A percentile compares a stretch with the other conserved stretches of the same genome.
These are phyloP conservation scores for Saccharomycopsis amapae DNA, from an alignment of 805 yeast genomes.

Conservation along the genomic window DNA sequence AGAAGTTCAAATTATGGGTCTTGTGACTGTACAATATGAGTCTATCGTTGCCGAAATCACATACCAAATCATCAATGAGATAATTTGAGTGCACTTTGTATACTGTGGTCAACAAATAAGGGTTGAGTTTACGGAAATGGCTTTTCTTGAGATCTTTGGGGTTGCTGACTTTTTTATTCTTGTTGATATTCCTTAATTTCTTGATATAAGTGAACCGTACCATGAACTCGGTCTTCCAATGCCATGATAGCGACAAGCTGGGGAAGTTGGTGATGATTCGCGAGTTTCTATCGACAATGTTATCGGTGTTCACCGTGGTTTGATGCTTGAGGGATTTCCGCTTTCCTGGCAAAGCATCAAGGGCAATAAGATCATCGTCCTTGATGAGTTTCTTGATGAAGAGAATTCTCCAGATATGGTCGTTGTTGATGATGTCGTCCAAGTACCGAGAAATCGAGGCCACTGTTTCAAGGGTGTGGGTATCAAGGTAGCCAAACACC, in stretches of 20 bases:
- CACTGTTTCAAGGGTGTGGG: conserved; percentile 10
- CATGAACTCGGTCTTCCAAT: conserved; percentile 17
- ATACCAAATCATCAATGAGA: conserved; percentile 9
- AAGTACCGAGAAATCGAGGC: conserved; percentile 10
- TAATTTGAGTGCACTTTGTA: conserved; percentile 11
- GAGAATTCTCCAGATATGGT: conserved; percentile 16
- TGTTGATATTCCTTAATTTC: conserved; percentile 11
- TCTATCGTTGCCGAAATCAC: conserved; percentile 16
- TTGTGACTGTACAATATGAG: conserved; percentile 11
- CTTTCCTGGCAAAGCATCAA: conserved; percentile 12
- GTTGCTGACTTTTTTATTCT: conserved; percentile 5
- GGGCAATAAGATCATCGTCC: conserved; percentile 2
- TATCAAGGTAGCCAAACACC: conserved; percentile 18
- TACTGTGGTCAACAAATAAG: conserved; percentile 11
- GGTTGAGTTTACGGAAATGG: conserved; percentile 4
- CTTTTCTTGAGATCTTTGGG: background rate
- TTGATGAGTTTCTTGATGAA: conserved; percentile 6
- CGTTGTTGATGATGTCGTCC: conserved; percentile 14
- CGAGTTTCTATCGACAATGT: conserved; percentile 2
- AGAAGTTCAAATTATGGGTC: conserved; percentile 8
- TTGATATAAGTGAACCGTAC: conserved; percentile 10
- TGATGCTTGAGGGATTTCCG: conserved; percentile 5
- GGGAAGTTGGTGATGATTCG: conserved; percentile 13
- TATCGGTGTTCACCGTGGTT: background rate
- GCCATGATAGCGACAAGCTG: conserved; percentile 5